Conservation (phyloP, 1,284 basidiomycete genomes). For the Kwoniella shivajii region DNA sequence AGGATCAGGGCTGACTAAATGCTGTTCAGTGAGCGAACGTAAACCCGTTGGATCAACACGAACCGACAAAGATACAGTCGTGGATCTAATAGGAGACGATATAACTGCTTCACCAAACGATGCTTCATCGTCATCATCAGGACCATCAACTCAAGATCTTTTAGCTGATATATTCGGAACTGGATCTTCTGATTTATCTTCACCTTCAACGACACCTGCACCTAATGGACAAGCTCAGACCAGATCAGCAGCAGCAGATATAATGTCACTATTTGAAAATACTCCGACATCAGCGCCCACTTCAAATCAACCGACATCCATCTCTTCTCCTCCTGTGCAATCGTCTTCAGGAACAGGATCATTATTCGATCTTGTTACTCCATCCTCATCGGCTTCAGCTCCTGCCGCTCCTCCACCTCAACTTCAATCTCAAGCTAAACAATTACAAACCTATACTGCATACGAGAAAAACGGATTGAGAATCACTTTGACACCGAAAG, state of each 20-base stretch:
- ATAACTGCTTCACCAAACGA: conserved; percentile 49
- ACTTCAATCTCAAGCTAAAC: conserved; percentile 45
- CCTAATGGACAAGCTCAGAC: conserved; percentile 51
- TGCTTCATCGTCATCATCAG: conserved; percentile 44
- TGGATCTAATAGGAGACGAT: conserved; percentile 78
- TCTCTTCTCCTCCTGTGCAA: conserved; percentile 39
- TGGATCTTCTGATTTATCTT: conserved; percentile 34
- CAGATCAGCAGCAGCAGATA: conserved; percentile 75
- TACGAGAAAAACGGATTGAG: conserved; percentile 90
- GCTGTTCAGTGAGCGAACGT: conserved; percentile 73
- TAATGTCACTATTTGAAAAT: conserved; percentile 81
- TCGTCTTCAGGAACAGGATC: conserved; percentile 27
- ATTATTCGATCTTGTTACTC: conserved; percentile 45
- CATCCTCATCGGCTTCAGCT: conserved; percentile 20
- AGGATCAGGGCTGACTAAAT: not conserved
- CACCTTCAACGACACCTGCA: not conserved
- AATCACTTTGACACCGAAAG: conserved; percentile 86
- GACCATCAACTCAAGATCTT: conserved; percentile 81
- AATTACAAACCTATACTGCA: conserved; percentile 74
- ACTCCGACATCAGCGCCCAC: conserved; percentile 22
- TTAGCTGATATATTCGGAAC: conserved; percentile 91
- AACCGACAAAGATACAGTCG: conserved; percentile 68
- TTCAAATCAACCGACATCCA: conserved; percentile 26
- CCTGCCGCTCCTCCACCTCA: conserved; percentile 22
- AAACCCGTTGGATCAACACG: conserved; percentile 88